phyloP scores from a whole-genome alignment of 768 basidiomycete species.

The Fomitopsis serialis region DNA sequence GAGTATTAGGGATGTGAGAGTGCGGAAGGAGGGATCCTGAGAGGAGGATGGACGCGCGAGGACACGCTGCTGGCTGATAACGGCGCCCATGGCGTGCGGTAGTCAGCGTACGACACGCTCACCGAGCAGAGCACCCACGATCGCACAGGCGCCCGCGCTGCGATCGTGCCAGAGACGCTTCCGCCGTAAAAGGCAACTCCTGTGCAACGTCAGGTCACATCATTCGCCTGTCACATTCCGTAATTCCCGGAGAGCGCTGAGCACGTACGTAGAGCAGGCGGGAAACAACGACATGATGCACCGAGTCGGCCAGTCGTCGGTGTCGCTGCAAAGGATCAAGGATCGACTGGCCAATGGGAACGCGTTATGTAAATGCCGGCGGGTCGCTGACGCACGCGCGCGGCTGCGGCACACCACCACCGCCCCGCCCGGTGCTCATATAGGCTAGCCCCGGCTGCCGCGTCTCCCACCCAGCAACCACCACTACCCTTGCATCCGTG shows the following conservation, averaged over 20 bases:
- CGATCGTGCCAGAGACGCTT: too few species aligned
- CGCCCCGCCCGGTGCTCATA: too few species aligned
- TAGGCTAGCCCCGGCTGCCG: too few species aligned
- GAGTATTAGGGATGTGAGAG: background rate
- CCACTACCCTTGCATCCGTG: background rate
- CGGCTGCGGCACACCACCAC: background rate
- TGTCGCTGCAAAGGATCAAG: background rate
- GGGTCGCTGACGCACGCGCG: conserved; percentile 3
- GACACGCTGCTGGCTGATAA: background rate
- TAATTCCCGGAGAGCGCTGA: background rate
- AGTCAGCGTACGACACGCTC: background rate
- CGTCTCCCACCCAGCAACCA: background rate
- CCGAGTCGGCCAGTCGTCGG: too few species aligned
- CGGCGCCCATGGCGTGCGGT: background rate
- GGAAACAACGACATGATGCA: too few species aligned
- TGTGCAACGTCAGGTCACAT: background rate
- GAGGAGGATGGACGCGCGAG: background rate
- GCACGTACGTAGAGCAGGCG: too few species aligned
- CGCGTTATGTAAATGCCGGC: background rate
- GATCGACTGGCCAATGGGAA: background rate
- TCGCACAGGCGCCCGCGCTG: too few species aligned
- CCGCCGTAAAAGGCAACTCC: background rate
- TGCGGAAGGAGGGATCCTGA: background rate
- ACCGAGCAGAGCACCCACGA: background rate
- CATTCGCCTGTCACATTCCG: background rate